Conservation (phyloP, 768 basidiomycete species). For the Kwoniella dendrophila region DNA sequence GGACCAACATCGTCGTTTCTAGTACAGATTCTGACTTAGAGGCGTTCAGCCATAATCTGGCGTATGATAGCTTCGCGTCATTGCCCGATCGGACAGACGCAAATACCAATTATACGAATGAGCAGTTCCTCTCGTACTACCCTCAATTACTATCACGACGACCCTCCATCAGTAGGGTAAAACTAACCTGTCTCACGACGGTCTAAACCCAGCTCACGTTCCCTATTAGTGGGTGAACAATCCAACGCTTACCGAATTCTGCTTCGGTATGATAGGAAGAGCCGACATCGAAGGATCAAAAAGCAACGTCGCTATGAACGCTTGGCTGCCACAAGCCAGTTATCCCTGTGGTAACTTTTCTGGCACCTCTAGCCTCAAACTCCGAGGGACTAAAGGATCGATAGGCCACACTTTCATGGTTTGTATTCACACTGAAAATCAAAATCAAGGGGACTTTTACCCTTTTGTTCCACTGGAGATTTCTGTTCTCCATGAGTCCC, state of each 20-base stretch:
- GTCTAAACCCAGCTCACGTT: slow-evolving; percentile 66
- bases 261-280: slow-evolving; percentile 77
- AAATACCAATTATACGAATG: slow-evolving; percentile 82
- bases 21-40: slow-evolving; percentile 81
- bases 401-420: slow-evolving; percentile 82
- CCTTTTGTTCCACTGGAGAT: slow-evolving; percentile 78
- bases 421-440: slow-evolving; percentile 80
- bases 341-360: slow-evolving; percentile 79
- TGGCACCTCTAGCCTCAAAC: slow-evolving; percentile 79
- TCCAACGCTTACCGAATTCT: slow-evolving; percentile 74
- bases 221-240: slow-evolving; percentile 80
- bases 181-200: slow-evolving; percentile 70
- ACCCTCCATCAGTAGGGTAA: slow-evolving; percentile 80
- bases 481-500: slow-evolving; percentile 76
- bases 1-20: slow-evolving; percentile 72
- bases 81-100: slow-evolving; percentile 62
- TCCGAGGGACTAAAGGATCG: slow-evolving; percentile 78
- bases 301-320: slow-evolving; percentile 81
- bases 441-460: slow-evolving; percentile 79
- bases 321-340: slow-evolving; percentile 74
- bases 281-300: slow-evolving; percentile 79
- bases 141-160: slow-evolving; percentile 75
- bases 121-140: slow-evolving; percentile 82
- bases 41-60: slow-evolving; percentile 83
- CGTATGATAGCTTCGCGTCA: slow-evolving; percentile 79